These are phyloP conservation scores for Bjerkandera adusta DNA, from an alignment of 1,284 basidiomycete genomes.

Conservation along the genomic window DNA sequence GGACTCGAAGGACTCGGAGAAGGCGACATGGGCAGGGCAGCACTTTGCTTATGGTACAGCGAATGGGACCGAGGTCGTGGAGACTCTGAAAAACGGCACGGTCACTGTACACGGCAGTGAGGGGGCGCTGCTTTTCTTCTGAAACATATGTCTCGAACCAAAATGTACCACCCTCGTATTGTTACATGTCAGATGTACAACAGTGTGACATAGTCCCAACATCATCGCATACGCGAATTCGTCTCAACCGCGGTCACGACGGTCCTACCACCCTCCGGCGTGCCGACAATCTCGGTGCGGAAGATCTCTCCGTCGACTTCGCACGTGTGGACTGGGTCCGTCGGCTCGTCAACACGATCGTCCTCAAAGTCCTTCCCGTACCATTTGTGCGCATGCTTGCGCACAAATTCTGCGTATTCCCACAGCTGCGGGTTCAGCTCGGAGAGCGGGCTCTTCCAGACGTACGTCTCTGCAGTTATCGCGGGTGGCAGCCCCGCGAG, in stretches of 20 bases:
- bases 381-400: conserved; percentile 73
- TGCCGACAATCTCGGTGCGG: conserved; percentile 16
- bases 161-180: too few species aligned
- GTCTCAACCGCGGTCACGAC: too few species aligned
- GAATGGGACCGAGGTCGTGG: conserved; percentile 25
- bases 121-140: conserved; percentile 33
- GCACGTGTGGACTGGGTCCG: conserved; percentile 43
- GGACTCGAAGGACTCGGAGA: conserved; percentile 29
- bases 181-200: too few species aligned
- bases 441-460: conserved; percentile 51
- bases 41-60: conserved; percentile 31
- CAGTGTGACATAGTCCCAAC: too few species aligned
- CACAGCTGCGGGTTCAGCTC: conserved; percentile 63
- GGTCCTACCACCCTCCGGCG: too few species aligned
- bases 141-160: conserved; percentile 1
- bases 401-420: conserved; percentile 74
- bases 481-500: conserved; percentile 30
- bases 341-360: conserved; percentile 37
- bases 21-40: conserved; percentile 36
- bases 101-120: conserved; percentile 31
- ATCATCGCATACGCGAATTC: too few species aligned
- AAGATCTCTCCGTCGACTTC: conserved; percentile 28
- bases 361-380: conserved; percentile 38
- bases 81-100: conserved; percentile 21
- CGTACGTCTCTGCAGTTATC: conserved; percentile 64